Evolutionary conservation across 1,284 basidiomycete species (phyloP), one percentile per base, ranked within the genome.

Genomic region (Pseudomicrostroma phylloplanum): DNA sequence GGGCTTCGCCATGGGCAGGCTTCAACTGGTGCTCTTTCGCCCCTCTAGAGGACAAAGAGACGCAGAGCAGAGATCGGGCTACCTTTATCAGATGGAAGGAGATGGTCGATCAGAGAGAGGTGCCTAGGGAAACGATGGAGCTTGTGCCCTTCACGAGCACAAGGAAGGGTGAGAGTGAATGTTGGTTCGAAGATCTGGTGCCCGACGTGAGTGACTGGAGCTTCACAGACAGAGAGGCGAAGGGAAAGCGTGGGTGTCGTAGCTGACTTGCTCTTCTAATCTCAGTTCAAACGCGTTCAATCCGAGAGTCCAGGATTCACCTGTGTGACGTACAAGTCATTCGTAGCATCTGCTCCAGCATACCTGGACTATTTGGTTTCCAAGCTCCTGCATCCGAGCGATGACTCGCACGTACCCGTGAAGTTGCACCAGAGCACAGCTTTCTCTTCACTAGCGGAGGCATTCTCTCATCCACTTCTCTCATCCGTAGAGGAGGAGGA

Each of bases 1-100:
- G 87, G 77, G 84, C 88, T 0, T 84, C 83, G 63, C 88, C 88
- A 0, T 89, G 88, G 85, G 87, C 88, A 43, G 86, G 87, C 21
- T 86, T 86, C 42, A 86, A 87, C 75, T 88, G 86, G 86, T 83
- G 84, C 17, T 85, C 87, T 3, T 84, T 83, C 83, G 55, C 21
- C 7, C 17, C 17, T 25, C 6, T 23, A 6, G 51, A 54, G 21
- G 51, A 54, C 26, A 54, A 15, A 7, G 25, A 82, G 79, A 59
- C 82, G 83, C 66, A 56, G 60, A 68, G 42, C 72, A 64, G 51
- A 19, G 51, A 54, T 13, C 7, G 26, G 21, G 21, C 25, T 15
- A 26, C 51, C 2, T 54, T 23, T 26, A 6, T 23, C 6, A 13
- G 25, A 13, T 54, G 51, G 51, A 11, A 11, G 25, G 21, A 26